Base-by-base conservation (phyloP, 2,329 filamentous ascomycete species). In the Domatiomyces globalis region DNA sequence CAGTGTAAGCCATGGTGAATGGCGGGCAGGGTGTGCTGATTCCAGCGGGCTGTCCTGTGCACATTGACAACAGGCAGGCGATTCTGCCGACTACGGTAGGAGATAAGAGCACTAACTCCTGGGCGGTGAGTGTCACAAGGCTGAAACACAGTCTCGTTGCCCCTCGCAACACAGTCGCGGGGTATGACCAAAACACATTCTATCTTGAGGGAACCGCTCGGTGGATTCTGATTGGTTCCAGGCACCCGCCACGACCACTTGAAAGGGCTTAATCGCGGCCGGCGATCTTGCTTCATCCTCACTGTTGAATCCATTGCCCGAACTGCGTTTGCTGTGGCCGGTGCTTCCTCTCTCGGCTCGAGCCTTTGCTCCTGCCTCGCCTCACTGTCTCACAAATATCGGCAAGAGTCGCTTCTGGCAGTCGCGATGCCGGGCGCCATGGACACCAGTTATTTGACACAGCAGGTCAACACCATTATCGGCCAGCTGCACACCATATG, bases 381-480 rank as follows among this genome's bases (percentile, higher is more conserved):
- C 7, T 12, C 20, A 45, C 22, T 36, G 20, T 33, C 45, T 33
- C 8, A 2, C 20, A 2, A 33, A 33, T 33, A 9, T 33, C 29
- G 29, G 29, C 49, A 49, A 49, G 50, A 53, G 52, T 50, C 54
- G 39, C 52, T 50, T 50, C 54, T n/a, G 22, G 43, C 48, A 29
- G 42, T 47, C 49, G 42, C 43, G 22, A 59, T 57, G 56, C 53
- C 58, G 43, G 50, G 53, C 19, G 64, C 66, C 50, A 94, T 95
- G 82, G 89, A 95, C 71, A 87, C 89, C 53, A 87, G 85, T 67
- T 94, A 94, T 69, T 76, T 96, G 65, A 85, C 87, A 62, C 87
- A 94, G 68, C 92, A 96, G 79, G 87, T 98, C 71, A 92, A 87
- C 60, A 87, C 80, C 63, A 95, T 95, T 65, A 88, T 96, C 66